phyloP scores from a whole-genome alignment of 2,329 filamentous ascomycete species.

The Colletotrichum scovillei region DNA sequence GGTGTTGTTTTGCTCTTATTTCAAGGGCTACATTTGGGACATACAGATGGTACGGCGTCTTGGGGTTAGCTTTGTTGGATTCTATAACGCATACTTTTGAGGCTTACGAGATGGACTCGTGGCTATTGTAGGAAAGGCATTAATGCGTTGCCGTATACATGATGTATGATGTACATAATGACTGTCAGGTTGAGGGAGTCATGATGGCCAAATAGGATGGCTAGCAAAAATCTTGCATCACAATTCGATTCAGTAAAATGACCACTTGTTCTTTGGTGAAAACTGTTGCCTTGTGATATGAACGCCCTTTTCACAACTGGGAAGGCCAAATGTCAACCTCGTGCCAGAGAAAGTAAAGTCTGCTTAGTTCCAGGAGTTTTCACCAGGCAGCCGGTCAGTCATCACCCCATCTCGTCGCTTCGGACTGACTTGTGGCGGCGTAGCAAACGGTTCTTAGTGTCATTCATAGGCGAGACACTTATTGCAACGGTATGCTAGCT shows the following conservation, averaged over 20 bases:
- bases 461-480: neutral
- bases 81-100: conserved; percentile 10
- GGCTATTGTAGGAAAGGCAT: conserved; percentile 32
- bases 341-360: neutral
- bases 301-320: neutral
- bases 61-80: conserved; percentile 33
- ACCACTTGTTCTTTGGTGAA: neutral
- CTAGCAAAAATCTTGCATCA: conserved; percentile 10
- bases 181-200: conserved; percentile 34
- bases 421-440: neutral
- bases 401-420: neutral
- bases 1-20: conserved; percentile 8
- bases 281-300: neutral
- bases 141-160: conserved; percentile 29
- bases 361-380: neutral
- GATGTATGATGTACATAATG: conserved; percentile 36
- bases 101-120: conserved; percentile 12
- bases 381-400: conserved; percentile 12
- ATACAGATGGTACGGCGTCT: conserved; percentile 33
- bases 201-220: conserved; percentile 20
- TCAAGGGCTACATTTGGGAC: conserved; percentile 18
- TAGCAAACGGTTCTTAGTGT: conserved; percentile 4
- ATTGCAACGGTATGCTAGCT: neutral
- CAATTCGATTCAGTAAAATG: conserved; percentile 8
- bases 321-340: neutral